Conservation (phyloP, 352 stramenopile species). For the Peronospora belbahrii region DNA sequence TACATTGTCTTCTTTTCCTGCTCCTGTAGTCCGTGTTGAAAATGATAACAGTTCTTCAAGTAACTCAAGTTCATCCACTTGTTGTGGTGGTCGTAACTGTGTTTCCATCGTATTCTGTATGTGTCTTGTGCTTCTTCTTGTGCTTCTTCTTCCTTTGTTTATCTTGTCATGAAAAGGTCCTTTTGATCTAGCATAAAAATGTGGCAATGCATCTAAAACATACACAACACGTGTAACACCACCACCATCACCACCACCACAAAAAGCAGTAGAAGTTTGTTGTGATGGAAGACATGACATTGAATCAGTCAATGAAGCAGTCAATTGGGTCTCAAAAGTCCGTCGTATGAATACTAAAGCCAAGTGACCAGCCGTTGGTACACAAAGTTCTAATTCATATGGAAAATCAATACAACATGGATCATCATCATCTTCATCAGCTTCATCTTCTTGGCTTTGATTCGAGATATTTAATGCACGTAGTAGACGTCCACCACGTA, state of each 20-base stretch:
- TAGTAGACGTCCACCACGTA: slow-evolving; percentile 36
- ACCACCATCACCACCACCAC: too few relatives aligned
- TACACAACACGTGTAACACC: slow-evolving; percentile 65
- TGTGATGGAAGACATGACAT: too few relatives aligned
- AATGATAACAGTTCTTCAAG: slow-evolving; percentile 64
- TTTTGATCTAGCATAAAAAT: slow-evolving; percentile 8
- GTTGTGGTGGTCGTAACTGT: slow-evolving; percentile 28
- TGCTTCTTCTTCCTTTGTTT: slow-evolving; percentile 30
- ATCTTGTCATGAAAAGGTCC: slow-evolving; percentile 5
- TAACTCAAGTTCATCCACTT: slow-evolving; percentile 60
- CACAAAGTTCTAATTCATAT: slow-evolving; percentile 52
- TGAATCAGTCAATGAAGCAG: too few relatives aligned
- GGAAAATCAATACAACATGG: slow-evolving; percentile 8
- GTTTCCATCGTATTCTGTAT: neutral
- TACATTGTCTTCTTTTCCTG: slow-evolving; percentile 59
- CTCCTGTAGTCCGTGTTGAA: slow-evolving; percentile 17
- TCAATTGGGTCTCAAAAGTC: slow-evolving; percentile 9
- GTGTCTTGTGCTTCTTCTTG: too few relatives aligned
- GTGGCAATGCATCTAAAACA: slow-evolving; percentile 67
- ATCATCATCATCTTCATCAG: slow-evolving; percentile 4
- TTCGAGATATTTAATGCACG: slow-evolving; percentile 9
- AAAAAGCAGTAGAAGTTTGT: slow-evolving; percentile 8
- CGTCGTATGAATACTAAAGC: slow-evolving; percentile 45
- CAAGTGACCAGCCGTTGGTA: slow-evolving; percentile 45
- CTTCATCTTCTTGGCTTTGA: slow-evolving; percentile 1